phyloP scores from a whole-genome alignment of 352 stramenopile species.

The Phytophthora pinifolia region DNA sequence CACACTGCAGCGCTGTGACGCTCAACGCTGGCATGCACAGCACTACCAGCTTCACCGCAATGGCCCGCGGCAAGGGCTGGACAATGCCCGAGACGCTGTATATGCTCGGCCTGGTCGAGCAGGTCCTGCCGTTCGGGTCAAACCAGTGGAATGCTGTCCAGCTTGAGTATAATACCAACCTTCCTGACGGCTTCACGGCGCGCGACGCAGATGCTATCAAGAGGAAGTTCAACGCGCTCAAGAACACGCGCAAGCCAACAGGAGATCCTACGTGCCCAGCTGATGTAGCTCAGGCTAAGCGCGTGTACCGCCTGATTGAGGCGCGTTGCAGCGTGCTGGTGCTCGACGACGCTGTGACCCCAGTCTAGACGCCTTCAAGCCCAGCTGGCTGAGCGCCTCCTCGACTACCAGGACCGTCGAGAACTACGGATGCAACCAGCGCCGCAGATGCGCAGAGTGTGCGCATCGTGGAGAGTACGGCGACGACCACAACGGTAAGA shows the following conservation, averaged over 20 bases:
- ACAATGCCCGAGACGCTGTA: constrained; percentile 4
- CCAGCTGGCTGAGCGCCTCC: too few species aligned
- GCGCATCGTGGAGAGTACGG: too few species aligned
- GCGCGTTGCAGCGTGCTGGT: background rate
- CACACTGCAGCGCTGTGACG: too few species aligned
- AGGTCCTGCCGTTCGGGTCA: constrained; percentile 4
- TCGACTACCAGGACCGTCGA: too few species aligned
- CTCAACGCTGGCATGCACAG: too few species aligned
- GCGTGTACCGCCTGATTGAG: background rate
- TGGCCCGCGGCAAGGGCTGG: constrained; percentile 3
- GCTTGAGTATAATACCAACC: constrained; percentile 2
- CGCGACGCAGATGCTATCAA: constrained; percentile 1
- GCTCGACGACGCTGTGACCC: background rate
- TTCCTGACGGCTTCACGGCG: background rate
- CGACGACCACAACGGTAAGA: too few species aligned
- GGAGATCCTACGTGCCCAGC: background rate
- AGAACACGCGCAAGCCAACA: constrained; percentile 8
- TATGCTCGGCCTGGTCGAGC: constrained; percentile 8
- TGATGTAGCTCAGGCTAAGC: constrained; percentile 5
- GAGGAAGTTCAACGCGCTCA: constrained; percentile 6
- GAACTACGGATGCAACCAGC: too few species aligned
- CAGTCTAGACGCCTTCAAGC: too few species aligned
- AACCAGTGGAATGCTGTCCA: constrained; percentile 13
- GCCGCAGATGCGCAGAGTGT: too few species aligned
- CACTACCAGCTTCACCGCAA: background rate